A percentile compares a stretch with the other conserved stretches of the same genome.
Conservation (phyloP, 345 rosid genomes). For the Hevea brasiliensis region DNA sequence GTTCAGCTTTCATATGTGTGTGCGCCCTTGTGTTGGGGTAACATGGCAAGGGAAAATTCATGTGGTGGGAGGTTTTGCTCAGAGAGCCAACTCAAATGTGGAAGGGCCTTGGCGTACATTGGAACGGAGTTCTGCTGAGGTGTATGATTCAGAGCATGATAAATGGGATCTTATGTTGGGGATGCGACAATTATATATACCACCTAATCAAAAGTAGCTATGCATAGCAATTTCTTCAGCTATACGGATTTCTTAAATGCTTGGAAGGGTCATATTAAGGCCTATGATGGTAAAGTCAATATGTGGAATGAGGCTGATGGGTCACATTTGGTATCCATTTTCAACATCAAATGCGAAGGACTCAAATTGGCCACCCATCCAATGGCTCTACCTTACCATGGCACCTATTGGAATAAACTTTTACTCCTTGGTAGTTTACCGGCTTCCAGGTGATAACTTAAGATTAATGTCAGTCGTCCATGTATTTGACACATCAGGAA, state of each 20-base stretch:
- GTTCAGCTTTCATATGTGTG: too few species aligned
- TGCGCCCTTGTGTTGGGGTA: slow-evolving; percentile 54
- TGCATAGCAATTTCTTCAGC: slow-evolving; percentile 42
- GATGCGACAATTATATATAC: slow-evolving; percentile 64
- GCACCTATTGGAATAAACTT: slow-evolving; percentile 28
- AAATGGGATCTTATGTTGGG: slow-evolving; percentile 43
- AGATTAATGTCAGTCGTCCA: slow-evolving; percentile 24
- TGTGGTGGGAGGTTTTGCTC: slow-evolving; percentile 51
- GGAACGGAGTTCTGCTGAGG: slow-evolving; percentile 56
- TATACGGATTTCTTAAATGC: slow-evolving; percentile 53
- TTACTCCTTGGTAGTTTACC: slow-evolving; percentile 36
- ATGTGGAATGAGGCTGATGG: slow-evolving; percentile 51
- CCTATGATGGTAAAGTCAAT: slow-evolving; percentile 39
- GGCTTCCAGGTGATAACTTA: slow-evolving; percentile 28
- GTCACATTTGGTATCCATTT: slow-evolving; percentile 29
- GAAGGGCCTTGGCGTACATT: slow-evolving; percentile 22
- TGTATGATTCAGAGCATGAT: slow-evolving; percentile 29
- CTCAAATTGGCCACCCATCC: slow-evolving; percentile 24
- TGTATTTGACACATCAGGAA: slow-evolving; percentile 35
- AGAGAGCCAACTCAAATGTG: slow-evolving; percentile 19
- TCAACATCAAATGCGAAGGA: slow-evolving; percentile 10
- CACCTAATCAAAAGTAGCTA: slow-evolving; percentile 49
- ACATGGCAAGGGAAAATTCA: slow-evolving; percentile 55
- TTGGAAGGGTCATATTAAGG: slow-evolving; percentile 62
- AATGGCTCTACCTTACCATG: slow-evolving; percentile 30